A percentile compares a stretch with the other conserved stretches of the same genome.
These are phyloP conservation scores for Chrysoporthe cubensis DNA, from an alignment of 2,329 filamentous ascomycete species.

Conservation along the genomic window DNA sequence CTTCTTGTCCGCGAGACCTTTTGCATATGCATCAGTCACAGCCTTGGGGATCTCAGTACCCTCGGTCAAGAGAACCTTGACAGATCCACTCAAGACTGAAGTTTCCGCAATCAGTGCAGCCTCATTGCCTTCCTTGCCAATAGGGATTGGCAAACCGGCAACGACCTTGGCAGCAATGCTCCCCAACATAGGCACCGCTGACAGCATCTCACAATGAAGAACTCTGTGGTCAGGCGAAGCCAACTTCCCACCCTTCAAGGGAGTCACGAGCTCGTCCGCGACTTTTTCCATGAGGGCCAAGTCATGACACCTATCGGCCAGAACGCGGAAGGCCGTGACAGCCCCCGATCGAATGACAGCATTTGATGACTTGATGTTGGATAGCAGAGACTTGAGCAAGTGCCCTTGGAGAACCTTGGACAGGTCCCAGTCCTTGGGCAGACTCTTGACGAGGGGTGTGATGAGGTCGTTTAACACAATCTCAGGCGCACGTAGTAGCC, in stretches of 20 bases:
- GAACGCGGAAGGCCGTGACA: constrained; percentile 70
- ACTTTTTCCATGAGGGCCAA: constrained; percentile 65
- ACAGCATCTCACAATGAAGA: constrained; percentile 80
- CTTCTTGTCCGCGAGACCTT: constrained; percentile 87
- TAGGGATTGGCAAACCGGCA: constrained; percentile 67
- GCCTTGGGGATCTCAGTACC: constrained; percentile 66
- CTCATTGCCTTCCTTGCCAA: constrained; percentile 88
- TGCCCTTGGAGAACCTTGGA: constrained; percentile 73
- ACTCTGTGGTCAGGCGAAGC: constrained; percentile 83
- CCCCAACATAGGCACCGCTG: constrained; percentile 62
- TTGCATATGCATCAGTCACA: constrained; percentile 72
- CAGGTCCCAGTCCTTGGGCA: constrained; percentile 75
- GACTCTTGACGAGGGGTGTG: constrained; percentile 69
- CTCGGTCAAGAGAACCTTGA: constrained; percentile 64
- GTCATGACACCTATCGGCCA: constrained; percentile 67
- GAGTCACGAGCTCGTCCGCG: constrained; percentile 75
- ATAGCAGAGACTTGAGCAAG: constrained; percentile 83
- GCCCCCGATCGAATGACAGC: constrained; percentile 75
- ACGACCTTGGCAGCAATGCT: constrained; percentile 69
- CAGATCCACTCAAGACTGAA: constrained; percentile 68
- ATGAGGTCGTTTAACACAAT: constrained; percentile 82
- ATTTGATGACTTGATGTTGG: constrained; percentile 91
- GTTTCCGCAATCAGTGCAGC: constrained; percentile 77
- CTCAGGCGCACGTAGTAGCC: constrained; percentile 85
- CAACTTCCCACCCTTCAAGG: constrained; percentile 83